Evolutionary conservation across 192 early-diverging fungal species (phyloP).

Genomic region (Coemansia sp.): DNA sequence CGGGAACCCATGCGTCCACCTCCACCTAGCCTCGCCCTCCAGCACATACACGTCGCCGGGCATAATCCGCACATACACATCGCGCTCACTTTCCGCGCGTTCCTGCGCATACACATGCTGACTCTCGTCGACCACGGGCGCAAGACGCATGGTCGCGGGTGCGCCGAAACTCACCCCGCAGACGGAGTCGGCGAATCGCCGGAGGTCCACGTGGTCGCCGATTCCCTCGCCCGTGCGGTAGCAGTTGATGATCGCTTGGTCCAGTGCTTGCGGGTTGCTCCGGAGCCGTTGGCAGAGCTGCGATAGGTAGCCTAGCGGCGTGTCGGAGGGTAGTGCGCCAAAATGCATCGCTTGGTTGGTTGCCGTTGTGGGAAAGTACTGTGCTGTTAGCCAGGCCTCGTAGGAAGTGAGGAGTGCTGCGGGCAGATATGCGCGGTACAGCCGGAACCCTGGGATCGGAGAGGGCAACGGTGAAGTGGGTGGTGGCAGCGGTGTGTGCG

Average conservation of each 20-base stretch:
- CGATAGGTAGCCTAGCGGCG: conserved; percentile 18
- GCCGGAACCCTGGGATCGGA: too few species aligned
- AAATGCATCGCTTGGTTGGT: conserved; percentile 48
- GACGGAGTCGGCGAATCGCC: conserved; percentile 56
- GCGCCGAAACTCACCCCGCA: conserved; percentile 48
- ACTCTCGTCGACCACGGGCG: conserved; percentile 1
- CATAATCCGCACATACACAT: conserved; percentile 8
- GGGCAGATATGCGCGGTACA: too few species aligned
- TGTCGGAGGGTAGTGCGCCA: conserved; percentile 15
- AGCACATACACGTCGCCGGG: conserved; percentile 52
- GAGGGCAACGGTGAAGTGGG: too few species aligned
- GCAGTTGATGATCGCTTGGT: conserved; percentile 56
- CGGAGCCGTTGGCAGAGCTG: conserved; percentile 5
- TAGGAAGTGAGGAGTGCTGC: too few species aligned
- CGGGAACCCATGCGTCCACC: conserved; percentile 57
- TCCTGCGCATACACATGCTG: conserved; percentile 17
- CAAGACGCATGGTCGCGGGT: conserved; percentile 46
- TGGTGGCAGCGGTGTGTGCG: too few species aligned
- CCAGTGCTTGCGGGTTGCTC: conserved; percentile 17
- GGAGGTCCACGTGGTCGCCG: conserved; percentile 54
- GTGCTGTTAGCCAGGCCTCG: too few species aligned
- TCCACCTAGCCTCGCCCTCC: conserved; percentile 50
- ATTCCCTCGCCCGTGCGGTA: conserved; percentile 57
- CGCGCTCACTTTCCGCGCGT: not conserved
- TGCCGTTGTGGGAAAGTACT: too few species aligned